Percentiles rank a stretch among this genome's conserved stretches.
phyloP scores from a whole-genome alignment of 331 rosid genomes.

The Cydonia oblonga region DNA sequence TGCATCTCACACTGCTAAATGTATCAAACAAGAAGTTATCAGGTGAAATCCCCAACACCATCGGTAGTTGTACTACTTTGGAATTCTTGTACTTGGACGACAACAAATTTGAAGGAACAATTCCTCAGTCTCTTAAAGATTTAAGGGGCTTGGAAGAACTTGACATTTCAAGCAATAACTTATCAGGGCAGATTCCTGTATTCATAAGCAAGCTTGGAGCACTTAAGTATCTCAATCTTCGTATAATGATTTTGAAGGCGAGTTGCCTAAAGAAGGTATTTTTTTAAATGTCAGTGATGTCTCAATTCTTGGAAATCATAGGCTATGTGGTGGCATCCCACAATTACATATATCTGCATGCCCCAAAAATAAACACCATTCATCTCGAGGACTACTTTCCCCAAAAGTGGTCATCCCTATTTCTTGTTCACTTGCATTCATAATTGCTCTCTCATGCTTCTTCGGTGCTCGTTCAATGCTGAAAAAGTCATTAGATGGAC shows the following conservation, averaged over 20 bases:
- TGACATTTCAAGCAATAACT: constrained; percentile 7
- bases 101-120: not conserved
- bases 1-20: not conserved
- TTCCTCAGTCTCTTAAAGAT: not conserved
- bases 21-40: constrained; percentile 1
- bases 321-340: constrained; percentile 7
- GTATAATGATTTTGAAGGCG: not conserved
- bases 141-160: not conserved
- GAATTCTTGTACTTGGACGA: not conserved
- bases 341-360: not conserved
- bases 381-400: not conserved
- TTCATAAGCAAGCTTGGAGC: not conserved
- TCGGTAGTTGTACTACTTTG: not conserved
- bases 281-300: not conserved
- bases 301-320: constrained; percentile 6
- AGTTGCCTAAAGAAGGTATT: not conserved
- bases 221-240: constrained; percentile 22
- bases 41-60: not conserved
- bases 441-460: not conserved
- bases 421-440: not conserved
- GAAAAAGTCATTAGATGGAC: not conserved
- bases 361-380: not conserved
- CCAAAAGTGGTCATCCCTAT: not conserved
- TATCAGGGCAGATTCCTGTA: not conserved
- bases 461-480: not conserved